Evolutionary conservation across 2,329 filamentous ascomycete genomes (phyloP), one percentile per base, ranked within the genome.

Genomic region (Exophiala xenobiotica): DNA sequence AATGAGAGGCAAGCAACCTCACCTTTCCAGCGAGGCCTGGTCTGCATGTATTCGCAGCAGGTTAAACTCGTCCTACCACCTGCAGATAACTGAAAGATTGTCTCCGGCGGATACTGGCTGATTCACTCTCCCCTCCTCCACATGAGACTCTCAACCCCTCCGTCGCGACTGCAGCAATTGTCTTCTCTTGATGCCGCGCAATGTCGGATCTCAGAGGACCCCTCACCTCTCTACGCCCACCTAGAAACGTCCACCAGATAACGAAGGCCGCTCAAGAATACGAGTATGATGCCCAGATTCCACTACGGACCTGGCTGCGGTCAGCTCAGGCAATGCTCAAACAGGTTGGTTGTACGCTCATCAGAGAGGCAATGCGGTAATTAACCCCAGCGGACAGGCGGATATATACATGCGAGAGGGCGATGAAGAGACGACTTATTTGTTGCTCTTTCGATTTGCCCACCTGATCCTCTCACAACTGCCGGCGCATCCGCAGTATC

Each of bases 391-490:
- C 49, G 26, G 48, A 9, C 64, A 96, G 88, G 91, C 90, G 16
- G 78, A 82, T 45, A 89, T 92, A 62, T 96, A 96, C 66, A 80
- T 93, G 63, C 80, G 81, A 35, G 92, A 97, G 69, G 86, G 86
- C 63, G 91, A 96, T 70, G 83, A 90, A 58, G 83, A 90, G 62
- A 87, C 93, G 65, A 88, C 92, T 3, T 99, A 95, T 68, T 80
- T 96, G 48, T 83, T 97, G 53, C 81, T 95, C n/a, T 89, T 93
- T 67, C 85, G 93, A 61, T 90, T 95, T 71, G 90, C 90, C 7
- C 79, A 86, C 46, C 82, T 99, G n/a, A 81, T 96, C 19, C 74
- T 96, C 22, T 81, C 89, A 5, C 79, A 86, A 47, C 76, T 99
- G 6, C 78, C 81, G 0, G 78, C 74, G 1, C 93, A 97, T 62